phyloP scores from a whole-genome alignment of 78 protist genomes.

The Cavenderia fasciculata region DNA sequence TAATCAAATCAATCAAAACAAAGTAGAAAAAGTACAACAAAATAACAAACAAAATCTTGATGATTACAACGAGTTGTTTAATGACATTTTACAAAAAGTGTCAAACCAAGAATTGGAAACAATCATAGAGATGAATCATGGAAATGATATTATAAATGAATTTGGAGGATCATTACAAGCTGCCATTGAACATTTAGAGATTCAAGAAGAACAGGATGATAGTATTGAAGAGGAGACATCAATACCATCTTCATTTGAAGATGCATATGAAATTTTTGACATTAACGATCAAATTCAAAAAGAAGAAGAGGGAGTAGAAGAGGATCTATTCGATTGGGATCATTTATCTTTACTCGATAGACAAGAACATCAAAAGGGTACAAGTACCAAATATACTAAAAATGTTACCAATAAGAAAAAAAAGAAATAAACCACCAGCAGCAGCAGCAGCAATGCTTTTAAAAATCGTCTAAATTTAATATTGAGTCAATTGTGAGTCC shows the following conservation, averaged over 20 bases:
- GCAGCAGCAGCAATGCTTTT: constrained; percentile 4
- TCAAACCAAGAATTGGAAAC: constrained; percentile 1
- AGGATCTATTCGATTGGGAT: too few species aligned
- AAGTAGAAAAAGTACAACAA: background rate
- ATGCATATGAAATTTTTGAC: background rate
- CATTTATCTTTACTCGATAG: too few species aligned
- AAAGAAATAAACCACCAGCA: background rate
- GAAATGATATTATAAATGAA: background rate
- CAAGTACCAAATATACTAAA: background rate
- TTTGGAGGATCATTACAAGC: constrained; percentile 14
- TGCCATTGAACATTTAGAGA: background rate
- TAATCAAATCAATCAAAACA: background rate
- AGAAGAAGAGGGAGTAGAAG: background rate
- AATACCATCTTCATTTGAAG: background rate
- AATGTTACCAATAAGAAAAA: background rate
- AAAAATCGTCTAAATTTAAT: constrained; percentile 60
- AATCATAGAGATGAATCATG: too few species aligned
- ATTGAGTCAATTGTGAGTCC: constrained; percentile 68
- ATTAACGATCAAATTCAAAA: background rate
- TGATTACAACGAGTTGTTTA: background rate
- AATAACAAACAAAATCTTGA: background rate
- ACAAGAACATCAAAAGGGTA: background rate
- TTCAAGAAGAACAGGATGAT: background rate
- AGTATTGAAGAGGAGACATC: background rate
- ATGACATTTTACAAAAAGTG: background rate